Evolutionary conservation across 768 basidiomycete species (phyloP).

Genomic region (Flagelloscypha sp.): DNA sequence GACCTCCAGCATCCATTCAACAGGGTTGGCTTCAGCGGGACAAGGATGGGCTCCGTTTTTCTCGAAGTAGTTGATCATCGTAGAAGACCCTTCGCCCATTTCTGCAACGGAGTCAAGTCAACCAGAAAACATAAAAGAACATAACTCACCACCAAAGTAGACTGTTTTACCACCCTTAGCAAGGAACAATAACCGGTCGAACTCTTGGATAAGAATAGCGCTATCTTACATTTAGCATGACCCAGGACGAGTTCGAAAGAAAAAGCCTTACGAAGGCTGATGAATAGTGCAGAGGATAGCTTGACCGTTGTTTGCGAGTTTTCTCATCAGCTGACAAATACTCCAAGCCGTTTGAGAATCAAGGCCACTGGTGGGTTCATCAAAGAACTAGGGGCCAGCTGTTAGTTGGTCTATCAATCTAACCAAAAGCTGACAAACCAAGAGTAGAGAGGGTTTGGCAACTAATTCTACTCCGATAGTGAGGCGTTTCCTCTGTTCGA

Average conservation of each 20-base stretch:
- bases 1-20: constrained; percentile 38
- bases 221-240: neutral
- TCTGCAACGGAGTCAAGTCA: too few species aligned
- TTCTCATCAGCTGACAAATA: constrained; percentile 38
- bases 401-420: constrained; percentile 15
- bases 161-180: constrained; percentile 54
- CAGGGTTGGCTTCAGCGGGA: constrained; percentile 60
- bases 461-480: constrained; percentile 50
- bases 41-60: constrained; percentile 58
- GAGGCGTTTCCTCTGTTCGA: constrained; percentile 39
- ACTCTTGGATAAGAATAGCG: constrained; percentile 44
- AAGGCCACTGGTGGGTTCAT: constrained; percentile 53
- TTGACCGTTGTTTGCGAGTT: constrained; percentile 46
- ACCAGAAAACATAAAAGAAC: too few species aligned
- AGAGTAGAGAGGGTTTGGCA: constrained; percentile 41
- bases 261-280: constrained; percentile 17
- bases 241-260: neutral
- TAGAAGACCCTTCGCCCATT: constrained; percentile 51
- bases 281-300: constrained; percentile 45
- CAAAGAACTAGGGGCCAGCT: constrained; percentile 30
- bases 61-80: constrained; percentile 73
- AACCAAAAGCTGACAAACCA: too few species aligned
- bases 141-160: constrained; percentile 70
- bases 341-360: constrained; percentile 47
- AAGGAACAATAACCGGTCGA: constrained; percentile 43